These are phyloP conservation scores for Castanopsis chinensis DNA, from an alignment of 306 rosid species.

Conservation along the genomic window DNA sequence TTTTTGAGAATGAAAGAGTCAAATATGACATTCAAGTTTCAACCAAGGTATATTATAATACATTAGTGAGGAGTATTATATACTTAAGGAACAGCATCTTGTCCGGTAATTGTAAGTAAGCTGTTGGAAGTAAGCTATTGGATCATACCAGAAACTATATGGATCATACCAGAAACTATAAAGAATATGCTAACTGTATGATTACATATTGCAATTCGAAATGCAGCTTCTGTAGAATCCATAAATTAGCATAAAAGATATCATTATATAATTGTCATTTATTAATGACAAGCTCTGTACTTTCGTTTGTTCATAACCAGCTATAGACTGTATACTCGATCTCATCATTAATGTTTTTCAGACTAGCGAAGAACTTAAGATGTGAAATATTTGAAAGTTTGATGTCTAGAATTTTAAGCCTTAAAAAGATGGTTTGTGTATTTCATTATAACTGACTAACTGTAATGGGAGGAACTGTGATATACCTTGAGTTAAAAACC, in stretches of 20 bases:
- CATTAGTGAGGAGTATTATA: too few species aligned
- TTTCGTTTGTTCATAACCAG: background rate
- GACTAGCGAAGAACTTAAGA: background rate
- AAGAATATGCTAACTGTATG: background rate
- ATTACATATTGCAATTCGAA: background rate
- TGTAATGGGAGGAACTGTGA: too few species aligned
- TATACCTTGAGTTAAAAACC: too few species aligned
- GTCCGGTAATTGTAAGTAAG: background rate
- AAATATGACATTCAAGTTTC: background rate
- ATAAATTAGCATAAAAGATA: background rate
- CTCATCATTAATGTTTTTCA: background rate
- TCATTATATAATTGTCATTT: background rate
- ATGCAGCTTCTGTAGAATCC: background rate
- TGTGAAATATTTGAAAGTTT: background rate
- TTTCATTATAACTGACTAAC: too few species aligned
- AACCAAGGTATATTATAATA: background rate
- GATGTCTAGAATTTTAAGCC: too few species aligned
- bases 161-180: background rate
- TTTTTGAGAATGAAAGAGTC: conserved; percentile 3
- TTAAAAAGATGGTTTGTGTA: too few species aligned
- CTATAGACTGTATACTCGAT: background rate
- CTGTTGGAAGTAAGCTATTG: too few species aligned
- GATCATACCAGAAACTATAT: background rate
- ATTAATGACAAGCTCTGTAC: background rate
- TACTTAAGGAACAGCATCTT: background rate